A percentile compares a stretch with the other conserved stretches of the same genome.
Evolutionary conservation across 192 early-diverging fungal species (phyloP).

Genomic region (Coemansia sp.): DNA sequence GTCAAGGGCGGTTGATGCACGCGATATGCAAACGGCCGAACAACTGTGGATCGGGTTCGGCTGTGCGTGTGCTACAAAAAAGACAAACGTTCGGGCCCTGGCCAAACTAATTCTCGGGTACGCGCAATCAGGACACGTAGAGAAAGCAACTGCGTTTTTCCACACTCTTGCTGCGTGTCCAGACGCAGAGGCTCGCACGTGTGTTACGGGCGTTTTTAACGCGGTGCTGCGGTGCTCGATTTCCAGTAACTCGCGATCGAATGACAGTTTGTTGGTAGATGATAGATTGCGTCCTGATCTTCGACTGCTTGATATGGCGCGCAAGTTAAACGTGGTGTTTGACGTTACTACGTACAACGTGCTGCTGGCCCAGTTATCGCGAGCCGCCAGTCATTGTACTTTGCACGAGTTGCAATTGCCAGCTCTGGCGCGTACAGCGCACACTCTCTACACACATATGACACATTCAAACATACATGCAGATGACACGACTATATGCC

Average conservation of each 20-base stretch:
- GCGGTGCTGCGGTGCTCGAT: conserved; percentile 19
- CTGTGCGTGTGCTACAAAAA: not conserved
- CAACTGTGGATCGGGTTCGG: conserved; percentile 11
- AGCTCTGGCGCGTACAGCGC: not conserved
- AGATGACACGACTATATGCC: not conserved
- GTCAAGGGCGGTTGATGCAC: conserved; percentile 12
- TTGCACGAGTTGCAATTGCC: not conserved
- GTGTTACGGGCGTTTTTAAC: conserved; percentile 19
- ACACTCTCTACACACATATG: not conserved
- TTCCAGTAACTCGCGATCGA: not conserved
- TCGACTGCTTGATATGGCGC: conserved; percentile 11
- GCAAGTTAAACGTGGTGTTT: not conserved
- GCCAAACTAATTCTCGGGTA: conserved; percentile 28
- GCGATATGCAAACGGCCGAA: conserved; percentile 16
- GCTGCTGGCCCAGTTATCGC: conserved; percentile 21
- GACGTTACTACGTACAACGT: conserved; percentile 29
- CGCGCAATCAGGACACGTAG: conserved; percentile 8
- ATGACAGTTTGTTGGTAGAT: not conserved
- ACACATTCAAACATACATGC: not conserved
- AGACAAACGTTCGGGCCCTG: conserved; percentile 21
- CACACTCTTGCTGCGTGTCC: conserved; percentile 1
- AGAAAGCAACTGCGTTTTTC: conserved; percentile 15
- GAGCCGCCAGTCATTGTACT: not conserved
- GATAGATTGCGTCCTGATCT: conserved; percentile 11
- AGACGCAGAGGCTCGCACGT: not conserved